A percentile compares a stretch with the other conserved stretches of the same genome.
phyloP scores from a whole-genome alignment of 1,284 basidiomycete genomes.

The Wolfiporia cocos region DNA sequence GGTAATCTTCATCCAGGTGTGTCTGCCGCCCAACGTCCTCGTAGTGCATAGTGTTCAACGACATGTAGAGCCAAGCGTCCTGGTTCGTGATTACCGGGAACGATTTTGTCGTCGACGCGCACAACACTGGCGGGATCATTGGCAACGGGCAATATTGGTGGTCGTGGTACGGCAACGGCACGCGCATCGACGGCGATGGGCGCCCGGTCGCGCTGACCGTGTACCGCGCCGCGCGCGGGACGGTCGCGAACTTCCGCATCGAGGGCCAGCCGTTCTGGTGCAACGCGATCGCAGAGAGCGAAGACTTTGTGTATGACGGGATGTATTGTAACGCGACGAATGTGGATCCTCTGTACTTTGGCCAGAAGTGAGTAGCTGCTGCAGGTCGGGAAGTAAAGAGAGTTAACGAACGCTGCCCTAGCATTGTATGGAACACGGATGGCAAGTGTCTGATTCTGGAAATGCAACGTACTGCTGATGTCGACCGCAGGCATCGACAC shows the following conservation, averaged over 20 bases:
- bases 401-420: slow-evolving; percentile 18
- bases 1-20: slow-evolving; percentile 56
- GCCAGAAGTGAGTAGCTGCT: slow-evolving; percentile 42
- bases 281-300: slow-evolving; percentile 50
- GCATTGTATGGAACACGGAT: slow-evolving; percentile 62
- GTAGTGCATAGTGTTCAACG: neutral
- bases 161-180: slow-evolving; percentile 37
- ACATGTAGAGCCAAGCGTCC: slow-evolving; percentile 48
- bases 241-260: slow-evolving; percentile 47
- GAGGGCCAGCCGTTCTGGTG: slow-evolving; percentile 63
- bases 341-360: slow-evolving; percentile 40
- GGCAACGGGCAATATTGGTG: slow-evolving; percentile 60
- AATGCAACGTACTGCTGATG: too few species aligned
- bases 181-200: slow-evolving; percentile 49
- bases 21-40: slow-evolving; percentile 2
- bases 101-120: slow-evolving; percentile 55
- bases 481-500: slow-evolving; percentile 45
- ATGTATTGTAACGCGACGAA: slow-evolving; percentile 61
- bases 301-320: slow-evolving; percentile 50
- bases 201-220: slow-evolving; percentile 59
- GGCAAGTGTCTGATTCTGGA: slow-evolving; percentile 33
- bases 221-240: slow-evolving; percentile 39
- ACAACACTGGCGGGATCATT: slow-evolving; percentile 54
- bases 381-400: too few species aligned
- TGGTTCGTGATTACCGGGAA: slow-evolving; percentile 60